A percentile compares a stretch with the other conserved stretches of the same genome.
phyloP scores from a whole-genome alignment of 2,329 filamentous ascomycete species.

The Chrysosporium keratinophilum region DNA sequence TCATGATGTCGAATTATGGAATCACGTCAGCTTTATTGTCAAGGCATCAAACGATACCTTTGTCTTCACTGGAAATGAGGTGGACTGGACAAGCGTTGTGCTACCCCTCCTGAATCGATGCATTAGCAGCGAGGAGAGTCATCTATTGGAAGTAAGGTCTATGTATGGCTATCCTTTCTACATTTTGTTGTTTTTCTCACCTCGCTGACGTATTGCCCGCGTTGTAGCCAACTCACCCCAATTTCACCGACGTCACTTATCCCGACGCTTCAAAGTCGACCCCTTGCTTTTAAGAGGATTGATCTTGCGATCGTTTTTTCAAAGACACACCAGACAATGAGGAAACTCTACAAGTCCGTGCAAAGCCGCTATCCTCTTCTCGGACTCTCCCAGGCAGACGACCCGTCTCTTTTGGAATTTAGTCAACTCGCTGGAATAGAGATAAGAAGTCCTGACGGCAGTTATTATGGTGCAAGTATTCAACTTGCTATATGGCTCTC shows the following conservation, averaged over 20 bases:
- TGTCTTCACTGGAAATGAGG: too few relatives aligned
- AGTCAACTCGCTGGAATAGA: conserved; percentile 3
- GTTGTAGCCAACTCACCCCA: conserved; percentile 9
- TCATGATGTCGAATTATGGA: too few relatives aligned
- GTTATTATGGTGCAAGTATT: conserved; percentile 5
- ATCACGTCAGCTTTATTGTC: too few relatives aligned
- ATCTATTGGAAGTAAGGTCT: too few relatives aligned
- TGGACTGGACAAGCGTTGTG: too few relatives aligned
- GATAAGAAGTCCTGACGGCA: conserved; percentile 9
- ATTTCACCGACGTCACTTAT: conserved; percentile 2
- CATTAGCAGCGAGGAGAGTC: too few relatives aligned
- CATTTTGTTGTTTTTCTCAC: too few relatives aligned
- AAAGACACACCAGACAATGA: conserved; percentile 3
- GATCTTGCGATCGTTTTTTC: conserved; percentile 1
- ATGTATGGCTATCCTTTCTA: too few relatives aligned
- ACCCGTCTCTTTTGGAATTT: background rate
- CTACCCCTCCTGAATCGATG: too few relatives aligned
- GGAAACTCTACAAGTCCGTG: too few relatives aligned
- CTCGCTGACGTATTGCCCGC: background rate
- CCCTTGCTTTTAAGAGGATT: conserved; percentile 1
- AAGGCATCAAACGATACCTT: too few relatives aligned
- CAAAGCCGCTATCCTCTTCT: too few relatives aligned
- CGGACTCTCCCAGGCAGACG: background rate
- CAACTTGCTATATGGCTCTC: conserved; percentile 9
- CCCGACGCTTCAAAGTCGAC: background rate